A percentile compares a stretch with the other conserved stretches of the same genome.
phyloP scores from a whole-genome alignment of 2,329 filamentous ascomycete species.

The Aspergillus viridinutans region DNA sequence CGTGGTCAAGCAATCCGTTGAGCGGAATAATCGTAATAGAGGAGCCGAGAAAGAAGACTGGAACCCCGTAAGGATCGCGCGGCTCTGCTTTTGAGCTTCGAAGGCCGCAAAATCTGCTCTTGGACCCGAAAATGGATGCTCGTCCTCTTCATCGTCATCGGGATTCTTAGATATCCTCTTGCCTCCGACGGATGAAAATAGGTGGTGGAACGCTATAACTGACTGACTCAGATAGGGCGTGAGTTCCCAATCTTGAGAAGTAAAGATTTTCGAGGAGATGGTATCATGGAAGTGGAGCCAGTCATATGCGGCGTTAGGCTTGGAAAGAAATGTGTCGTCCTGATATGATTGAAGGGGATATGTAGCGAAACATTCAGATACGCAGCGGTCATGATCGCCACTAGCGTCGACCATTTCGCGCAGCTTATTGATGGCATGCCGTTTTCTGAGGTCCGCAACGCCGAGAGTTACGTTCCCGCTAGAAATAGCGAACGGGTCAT shows the following conservation, averaged over 20 bases:
- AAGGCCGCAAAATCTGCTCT: conserved; percentile 75
- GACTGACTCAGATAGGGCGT: conserved; percentile 81
- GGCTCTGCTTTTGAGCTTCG: conserved; percentile 76
- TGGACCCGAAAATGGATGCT: conserved; percentile 73
- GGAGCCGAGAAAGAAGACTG: conserved; percentile 68
- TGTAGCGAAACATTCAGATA: conserved; percentile 71
- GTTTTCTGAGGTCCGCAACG: conserved; percentile 57
- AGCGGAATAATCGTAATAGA: conserved; percentile 73
- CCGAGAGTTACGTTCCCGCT: conserved; percentile 42
- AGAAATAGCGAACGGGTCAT: conserved; percentile 28
- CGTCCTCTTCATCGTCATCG: conserved; percentile 47
- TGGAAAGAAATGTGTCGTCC: conserved; percentile 85
- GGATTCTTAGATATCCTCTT: conserved; percentile 37
- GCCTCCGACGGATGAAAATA: conserved; percentile 73
- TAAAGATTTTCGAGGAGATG: conserved; percentile 72
- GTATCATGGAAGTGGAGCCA: conserved; percentile 93
- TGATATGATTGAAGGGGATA: conserved; percentile 88
- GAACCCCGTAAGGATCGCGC: conserved; percentile 66
- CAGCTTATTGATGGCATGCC: conserved; percentile 55
- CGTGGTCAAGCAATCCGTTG: conserved; percentile 68
- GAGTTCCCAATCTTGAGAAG: conserved; percentile 91
- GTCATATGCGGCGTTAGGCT: conserved; percentile 82
- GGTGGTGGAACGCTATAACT: conserved; percentile 80
- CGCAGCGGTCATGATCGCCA: conserved; percentile 59
- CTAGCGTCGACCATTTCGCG: conserved; percentile 60